Evolutionary conservation across 192 early-diverging fungal genomes (phyloP).

Genomic region (Backusella tuberculispora): DNA sequence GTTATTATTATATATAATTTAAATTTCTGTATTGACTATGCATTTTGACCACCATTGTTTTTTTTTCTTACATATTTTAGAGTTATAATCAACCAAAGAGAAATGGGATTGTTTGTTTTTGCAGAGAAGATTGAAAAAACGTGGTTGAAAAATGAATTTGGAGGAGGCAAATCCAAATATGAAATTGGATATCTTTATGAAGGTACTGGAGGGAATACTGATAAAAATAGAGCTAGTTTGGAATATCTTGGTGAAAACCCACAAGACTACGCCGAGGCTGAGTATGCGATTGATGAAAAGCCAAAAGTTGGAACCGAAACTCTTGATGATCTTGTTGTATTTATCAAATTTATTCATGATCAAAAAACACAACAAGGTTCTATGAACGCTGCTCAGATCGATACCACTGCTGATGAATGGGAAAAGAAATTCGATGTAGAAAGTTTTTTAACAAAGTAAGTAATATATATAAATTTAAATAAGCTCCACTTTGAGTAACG

Average conservation of each 20-base stretch:
- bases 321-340: conserved; percentile 11
- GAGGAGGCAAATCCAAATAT: neutral
- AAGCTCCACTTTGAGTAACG: neutral
- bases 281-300: conserved; percentile 1
- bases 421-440: conserved; percentile 30
- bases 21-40: neutral
- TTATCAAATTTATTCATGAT: conserved; percentile 38
- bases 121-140: conserved; percentile 25
- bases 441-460: conserved; percentile 39
- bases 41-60: neutral
- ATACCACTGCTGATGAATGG: conserved; percentile 17
- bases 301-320: neutral
- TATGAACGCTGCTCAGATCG: neutral
- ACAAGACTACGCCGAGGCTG: neutral
- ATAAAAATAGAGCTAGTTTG: neutral
- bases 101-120: conserved; percentile 17
- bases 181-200: conserved; percentile 11
- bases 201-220: neutral
- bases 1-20: conserved; percentile 24
- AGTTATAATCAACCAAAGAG: conserved; percentile 23
- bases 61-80: conserved; percentile 14
- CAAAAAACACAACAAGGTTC: conserved; percentile 11
- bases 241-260: conserved; percentile 27
- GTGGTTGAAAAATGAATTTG: conserved; percentile 24
- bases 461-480: neutral